Evolutionary conservation across 2,329 filamentous ascomycete species (phyloP).

Genomic region (Aspergillus candidus): DNA sequence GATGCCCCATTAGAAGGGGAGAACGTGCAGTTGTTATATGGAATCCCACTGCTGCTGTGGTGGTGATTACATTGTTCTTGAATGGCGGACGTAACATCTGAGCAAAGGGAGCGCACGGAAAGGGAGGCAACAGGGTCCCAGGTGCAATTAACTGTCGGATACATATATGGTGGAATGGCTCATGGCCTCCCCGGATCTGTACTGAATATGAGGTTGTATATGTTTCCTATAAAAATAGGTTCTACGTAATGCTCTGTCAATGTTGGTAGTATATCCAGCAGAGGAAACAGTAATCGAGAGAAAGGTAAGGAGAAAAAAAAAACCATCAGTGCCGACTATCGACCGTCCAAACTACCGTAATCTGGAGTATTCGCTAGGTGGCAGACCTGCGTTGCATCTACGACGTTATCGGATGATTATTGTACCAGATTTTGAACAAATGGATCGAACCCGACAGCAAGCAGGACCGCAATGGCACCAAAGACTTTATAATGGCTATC

Average conservation of each 20-base stretch:
- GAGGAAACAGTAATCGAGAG: too few relatives aligned
- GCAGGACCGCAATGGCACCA: constrained; percentile 7
- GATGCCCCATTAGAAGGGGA: too few relatives aligned
- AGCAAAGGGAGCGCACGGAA: constrained; percentile 1
- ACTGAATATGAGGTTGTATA: too few relatives aligned
- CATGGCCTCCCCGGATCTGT: too few relatives aligned
- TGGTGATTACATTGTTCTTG: neutral
- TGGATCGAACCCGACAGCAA: constrained; percentile 11
- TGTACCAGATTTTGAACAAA: constrained; percentile 14
- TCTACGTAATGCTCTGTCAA: neutral
- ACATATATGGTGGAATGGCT: constrained; percentile 7
- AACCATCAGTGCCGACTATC: too few relatives aligned
- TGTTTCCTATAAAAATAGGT: too few relatives aligned
- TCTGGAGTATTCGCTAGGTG: constrained; percentile 2
- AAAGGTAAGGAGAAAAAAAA: too few relatives aligned
- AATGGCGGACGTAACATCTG: neutral
- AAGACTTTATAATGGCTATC: too few relatives aligned
- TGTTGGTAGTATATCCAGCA: too few relatives aligned
- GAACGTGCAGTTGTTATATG: neutral
- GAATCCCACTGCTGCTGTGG: neutral
- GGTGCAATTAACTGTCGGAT: constrained; percentile 7
- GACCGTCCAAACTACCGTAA: neutral
- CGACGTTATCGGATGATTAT: constrained; percentile 3
- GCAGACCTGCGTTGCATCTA: constrained; percentile 2
- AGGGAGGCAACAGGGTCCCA: constrained; percentile 7